phyloP scores from a whole-genome alignment of 345 rosid species.

The Ailanthus altissimus region DNA sequence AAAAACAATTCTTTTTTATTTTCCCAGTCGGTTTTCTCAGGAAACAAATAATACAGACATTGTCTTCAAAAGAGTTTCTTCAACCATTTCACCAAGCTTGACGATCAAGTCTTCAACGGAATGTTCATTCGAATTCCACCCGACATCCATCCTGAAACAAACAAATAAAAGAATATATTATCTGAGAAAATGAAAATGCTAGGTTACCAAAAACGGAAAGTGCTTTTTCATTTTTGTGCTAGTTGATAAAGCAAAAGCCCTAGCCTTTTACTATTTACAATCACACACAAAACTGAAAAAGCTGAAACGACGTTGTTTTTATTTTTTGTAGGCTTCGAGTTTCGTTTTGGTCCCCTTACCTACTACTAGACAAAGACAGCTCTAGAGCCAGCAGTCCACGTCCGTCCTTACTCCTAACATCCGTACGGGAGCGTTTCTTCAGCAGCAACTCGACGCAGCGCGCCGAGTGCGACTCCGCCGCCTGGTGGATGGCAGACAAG shows the following conservation, averaged over 20 bases:
- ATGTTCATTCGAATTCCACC: slow-evolving; percentile 61
- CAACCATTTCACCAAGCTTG: slow-evolving; percentile 63
- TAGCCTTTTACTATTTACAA: slow-evolving; percentile 16
- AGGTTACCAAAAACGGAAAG: slow-evolving; percentile 31
- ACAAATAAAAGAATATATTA: neutral
- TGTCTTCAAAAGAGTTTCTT: neutral
- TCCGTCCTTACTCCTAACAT: slow-evolving; percentile 56
- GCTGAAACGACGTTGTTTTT: slow-evolving; percentile 29
- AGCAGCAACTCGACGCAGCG: slow-evolving; percentile 72
- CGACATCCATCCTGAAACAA: slow-evolving; percentile 48
- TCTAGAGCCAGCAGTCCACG: slow-evolving; percentile 63
- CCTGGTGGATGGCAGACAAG: slow-evolving; percentile 60
- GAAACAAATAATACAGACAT: slow-evolving; percentile 6
- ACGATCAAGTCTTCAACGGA: slow-evolving; percentile 56
- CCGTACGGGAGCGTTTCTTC: slow-evolving; percentile 76
- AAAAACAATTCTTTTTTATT: neutral
- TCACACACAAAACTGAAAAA: slow-evolving; percentile 5
- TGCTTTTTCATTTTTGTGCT: slow-evolving; percentile 4
- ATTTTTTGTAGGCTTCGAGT: neutral
- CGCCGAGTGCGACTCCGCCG: slow-evolving; percentile 56
- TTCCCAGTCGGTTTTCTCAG: neutral
- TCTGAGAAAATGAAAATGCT: slow-evolving; percentile 6
- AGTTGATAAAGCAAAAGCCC: neutral
- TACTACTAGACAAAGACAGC: slow-evolving; percentile 50
- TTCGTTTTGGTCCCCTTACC: slow-evolving; percentile 32